Conservation (phyloP, 371 early-diverging fungal species). For the Parasitella parasitica region DNA sequence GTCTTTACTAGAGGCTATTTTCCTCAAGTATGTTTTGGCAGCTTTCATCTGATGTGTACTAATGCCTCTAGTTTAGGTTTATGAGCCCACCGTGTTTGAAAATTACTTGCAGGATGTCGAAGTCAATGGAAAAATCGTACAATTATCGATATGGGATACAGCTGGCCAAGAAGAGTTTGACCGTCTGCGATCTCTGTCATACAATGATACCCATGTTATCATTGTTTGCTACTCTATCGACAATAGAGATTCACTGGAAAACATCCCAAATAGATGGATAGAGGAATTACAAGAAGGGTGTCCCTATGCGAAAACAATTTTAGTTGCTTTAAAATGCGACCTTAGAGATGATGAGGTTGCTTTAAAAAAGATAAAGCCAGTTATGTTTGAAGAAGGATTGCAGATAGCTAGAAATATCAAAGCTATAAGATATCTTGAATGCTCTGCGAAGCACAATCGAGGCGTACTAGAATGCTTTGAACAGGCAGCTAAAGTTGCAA, state of each 20-base stretch:
- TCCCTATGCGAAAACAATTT: conserved; percentile 46
- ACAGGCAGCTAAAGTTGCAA: conserved; percentile 49
- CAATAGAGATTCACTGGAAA: conserved; percentile 56
- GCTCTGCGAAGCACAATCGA: conserved; percentile 55
- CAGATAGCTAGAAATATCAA: conserved; percentile 45
- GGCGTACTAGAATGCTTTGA: conserved; percentile 56
- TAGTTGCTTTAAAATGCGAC: conserved; percentile 65
- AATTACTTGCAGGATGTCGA: conserved; percentile 82
- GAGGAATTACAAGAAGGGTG: conserved; percentile 48
- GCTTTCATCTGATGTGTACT: not conserved
- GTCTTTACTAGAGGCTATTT: conserved; percentile 59
- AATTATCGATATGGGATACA: conserved; percentile 92
- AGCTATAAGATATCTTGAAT: conserved; percentile 54
- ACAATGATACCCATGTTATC: conserved; percentile 57
- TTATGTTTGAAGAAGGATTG: conserved; percentile 54
- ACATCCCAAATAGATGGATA: conserved; percentile 57
- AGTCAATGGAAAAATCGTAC: conserved; percentile 77
- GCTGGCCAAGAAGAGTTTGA: conserved; percentile 80
- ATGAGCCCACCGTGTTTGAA: conserved; percentile 84
- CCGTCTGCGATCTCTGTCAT: conserved; percentile 54
- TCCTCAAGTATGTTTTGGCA: conserved; percentile 45
- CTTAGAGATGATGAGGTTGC: conserved; percentile 42
- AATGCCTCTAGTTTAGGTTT: conserved; percentile 23
- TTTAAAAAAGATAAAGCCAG: conserved; percentile 24
- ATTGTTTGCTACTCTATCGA: conserved; percentile 64